Conservation (phyloP, 352 stramenopile species). For the Globisporangium spinosum region DNA sequence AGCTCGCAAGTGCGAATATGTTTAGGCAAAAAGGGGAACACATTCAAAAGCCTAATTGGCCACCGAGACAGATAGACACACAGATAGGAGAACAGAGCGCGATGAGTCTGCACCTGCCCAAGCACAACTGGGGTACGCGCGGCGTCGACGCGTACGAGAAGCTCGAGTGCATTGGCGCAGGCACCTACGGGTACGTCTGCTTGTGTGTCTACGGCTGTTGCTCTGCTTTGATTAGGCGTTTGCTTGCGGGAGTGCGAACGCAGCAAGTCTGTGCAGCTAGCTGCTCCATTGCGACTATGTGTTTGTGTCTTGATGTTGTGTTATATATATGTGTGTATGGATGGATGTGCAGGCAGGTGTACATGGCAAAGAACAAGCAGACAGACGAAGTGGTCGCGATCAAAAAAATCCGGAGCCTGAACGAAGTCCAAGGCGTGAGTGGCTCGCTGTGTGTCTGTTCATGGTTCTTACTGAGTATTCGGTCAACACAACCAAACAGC, state of each 20-base stretch:
- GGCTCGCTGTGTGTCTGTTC: neutral
- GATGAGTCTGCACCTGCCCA: constrained; percentile 85
- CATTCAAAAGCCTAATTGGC: neutral
- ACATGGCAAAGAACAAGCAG: constrained; percentile 85
- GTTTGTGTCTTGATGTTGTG: neutral
- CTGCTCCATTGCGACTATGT: neutral
- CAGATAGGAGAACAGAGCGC: neutral
- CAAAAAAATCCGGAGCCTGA: constrained; percentile 89
- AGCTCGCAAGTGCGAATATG: too few species aligned
- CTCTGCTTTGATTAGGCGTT: neutral
- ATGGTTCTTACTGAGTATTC: too few species aligned
- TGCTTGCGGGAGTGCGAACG: neutral
- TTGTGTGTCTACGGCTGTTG: neutral
- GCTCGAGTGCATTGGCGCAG: constrained; percentile 86
- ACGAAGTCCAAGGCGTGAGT: constrained; percentile 86
- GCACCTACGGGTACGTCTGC: constrained; percentile 72
- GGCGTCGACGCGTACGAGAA: constrained; percentile 87
- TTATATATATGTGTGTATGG: neutral
- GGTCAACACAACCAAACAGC: neutral
- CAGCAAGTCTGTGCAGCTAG: neutral
- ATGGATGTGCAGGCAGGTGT: constrained; percentile 61
- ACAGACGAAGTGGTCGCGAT: constrained; percentile 87
- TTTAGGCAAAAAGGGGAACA: neutral
- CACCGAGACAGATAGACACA: neutral
- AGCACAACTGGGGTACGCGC: constrained; percentile 81